Conservation (phyloP, 306 rosid species). For the Lupinus albus region DNA sequence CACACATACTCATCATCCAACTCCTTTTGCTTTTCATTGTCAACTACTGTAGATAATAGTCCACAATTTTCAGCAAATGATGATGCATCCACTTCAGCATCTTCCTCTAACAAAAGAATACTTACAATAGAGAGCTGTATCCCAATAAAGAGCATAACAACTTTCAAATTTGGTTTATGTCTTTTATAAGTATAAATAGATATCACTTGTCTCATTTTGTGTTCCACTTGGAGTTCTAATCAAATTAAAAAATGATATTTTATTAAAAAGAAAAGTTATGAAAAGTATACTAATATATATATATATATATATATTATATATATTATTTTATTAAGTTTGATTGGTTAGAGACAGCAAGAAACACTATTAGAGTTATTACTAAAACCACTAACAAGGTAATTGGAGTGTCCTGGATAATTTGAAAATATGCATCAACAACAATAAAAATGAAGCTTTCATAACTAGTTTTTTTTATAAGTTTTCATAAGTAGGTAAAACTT, state of each 20-base stretch:
- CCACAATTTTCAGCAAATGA: not conserved
- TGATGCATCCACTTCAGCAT: constrained; percentile 10
- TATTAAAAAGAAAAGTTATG: too few species aligned
- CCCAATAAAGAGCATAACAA: constrained; percentile 39
- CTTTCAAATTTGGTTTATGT: too few species aligned
- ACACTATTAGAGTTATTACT: constrained; percentile 36
- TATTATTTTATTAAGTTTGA: too few species aligned
- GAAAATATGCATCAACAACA: too few species aligned
- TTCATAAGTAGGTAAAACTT: too few species aligned
- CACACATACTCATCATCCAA: constrained; percentile 52
- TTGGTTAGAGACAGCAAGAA: too few species aligned
- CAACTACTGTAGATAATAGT: constrained; percentile 1
- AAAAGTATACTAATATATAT: too few species aligned
- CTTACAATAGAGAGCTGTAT: constrained; percentile 49
- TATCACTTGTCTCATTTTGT: too few species aligned
- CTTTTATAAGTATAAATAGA: too few species aligned
- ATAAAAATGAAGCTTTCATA: not conserved
- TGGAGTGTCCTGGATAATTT: not conserved
- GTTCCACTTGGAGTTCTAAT: constrained; percentile 40
- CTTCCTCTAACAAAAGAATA: constrained; percentile 39
- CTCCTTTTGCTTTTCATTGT: constrained; percentile 36
- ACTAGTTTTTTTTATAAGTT: too few species aligned
- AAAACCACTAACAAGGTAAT: constrained; percentile 16
- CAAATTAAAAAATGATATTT: too few species aligned
- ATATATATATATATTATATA: too few species aligned